Evolutionary conservation across 768 basidiomycete genomes (phyloP).

Genomic region (Suillus subaureus): DNA sequence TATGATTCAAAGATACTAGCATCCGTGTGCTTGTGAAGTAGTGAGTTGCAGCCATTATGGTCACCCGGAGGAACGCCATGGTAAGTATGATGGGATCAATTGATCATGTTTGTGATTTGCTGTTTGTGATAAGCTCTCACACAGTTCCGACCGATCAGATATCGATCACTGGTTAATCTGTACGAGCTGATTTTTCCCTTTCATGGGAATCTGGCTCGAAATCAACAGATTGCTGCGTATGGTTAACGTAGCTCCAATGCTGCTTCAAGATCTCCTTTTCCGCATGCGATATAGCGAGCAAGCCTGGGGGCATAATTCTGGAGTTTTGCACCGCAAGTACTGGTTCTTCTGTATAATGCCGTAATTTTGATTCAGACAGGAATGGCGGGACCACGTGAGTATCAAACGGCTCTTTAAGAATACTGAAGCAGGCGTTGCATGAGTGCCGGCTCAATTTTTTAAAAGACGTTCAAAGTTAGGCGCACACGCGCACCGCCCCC

Average conservation of each 20-base stretch:
- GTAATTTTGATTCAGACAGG: not conserved
- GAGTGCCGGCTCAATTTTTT: not conserved
- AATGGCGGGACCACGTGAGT: not conserved
- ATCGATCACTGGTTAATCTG: no score
- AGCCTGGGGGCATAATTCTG: not conserved
- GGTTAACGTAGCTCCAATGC: not conserved
- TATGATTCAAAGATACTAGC: not conserved
- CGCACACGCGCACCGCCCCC: no score
- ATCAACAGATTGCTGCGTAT: not conserved
- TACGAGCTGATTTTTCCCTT: not conserved
- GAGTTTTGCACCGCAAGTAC: not conserved
- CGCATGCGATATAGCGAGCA: not conserved
- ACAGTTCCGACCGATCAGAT: not conserved
- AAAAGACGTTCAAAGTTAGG: no score
- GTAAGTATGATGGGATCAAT: not conserved
- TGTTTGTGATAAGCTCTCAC: not conserved
- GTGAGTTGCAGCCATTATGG: not conserved
- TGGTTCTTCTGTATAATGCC: not conserved
- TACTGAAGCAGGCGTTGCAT: not conserved
- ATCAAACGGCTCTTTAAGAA: not conserved
- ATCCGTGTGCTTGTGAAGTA: not conserved
- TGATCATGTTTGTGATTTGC: not conserved
- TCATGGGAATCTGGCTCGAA: conserved; percentile 1
- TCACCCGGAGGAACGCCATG: no score
- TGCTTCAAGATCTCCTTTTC: not conserved